phyloP scores from a whole-genome alignment of 495 filamentous ascomycete species.

The Astrocystis sublimbata region DNA sequence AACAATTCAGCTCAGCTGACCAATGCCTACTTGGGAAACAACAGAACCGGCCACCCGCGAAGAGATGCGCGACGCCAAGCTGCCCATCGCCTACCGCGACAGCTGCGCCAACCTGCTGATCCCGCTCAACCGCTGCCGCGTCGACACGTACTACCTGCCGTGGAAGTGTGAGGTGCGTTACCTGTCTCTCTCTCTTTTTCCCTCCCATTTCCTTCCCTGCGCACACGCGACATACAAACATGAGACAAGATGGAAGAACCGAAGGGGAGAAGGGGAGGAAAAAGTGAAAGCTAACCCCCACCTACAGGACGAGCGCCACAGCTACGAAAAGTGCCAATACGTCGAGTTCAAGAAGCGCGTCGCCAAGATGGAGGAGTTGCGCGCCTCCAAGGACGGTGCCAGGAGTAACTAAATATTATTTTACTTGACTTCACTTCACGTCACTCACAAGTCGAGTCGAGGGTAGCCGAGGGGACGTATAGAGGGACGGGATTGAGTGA shows the following conservation, averaged over 20 bases:
- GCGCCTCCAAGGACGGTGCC: conserved; percentile 79
- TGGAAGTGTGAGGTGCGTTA: conserved; percentile 93
- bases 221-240: too few species aligned
- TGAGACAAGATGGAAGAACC: too few species aligned
- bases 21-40: too few species aligned
- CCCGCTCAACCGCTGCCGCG: conserved; percentile 91
- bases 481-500: too few species aligned
- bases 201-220: not conserved
- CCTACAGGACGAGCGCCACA: conserved; percentile 88
- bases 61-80: conserved; percentile 87
- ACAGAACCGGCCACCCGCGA: conserved; percentile 74
- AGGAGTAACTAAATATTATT: conserved; percentile 72
- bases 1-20: too few species aligned
- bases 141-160: conserved; percentile 88
- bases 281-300: too few species aligned
- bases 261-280: too few species aligned
- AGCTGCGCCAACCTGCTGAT: conserved; percentile 92
- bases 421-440: not conserved
- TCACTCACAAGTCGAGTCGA: not conserved
- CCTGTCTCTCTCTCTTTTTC: not conserved
- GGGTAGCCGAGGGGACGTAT: not conserved
- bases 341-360: conserved; percentile 98
- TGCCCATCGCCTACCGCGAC: conserved; percentile 90
- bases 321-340: conserved; percentile 99
- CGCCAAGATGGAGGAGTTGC: conserved; percentile 95